Evolutionary conservation across 2,329 filamentous ascomycete genomes (phyloP), one percentile per base, ranked within the genome.

Genomic region (Colletotrichum ledebouriae): DNA sequence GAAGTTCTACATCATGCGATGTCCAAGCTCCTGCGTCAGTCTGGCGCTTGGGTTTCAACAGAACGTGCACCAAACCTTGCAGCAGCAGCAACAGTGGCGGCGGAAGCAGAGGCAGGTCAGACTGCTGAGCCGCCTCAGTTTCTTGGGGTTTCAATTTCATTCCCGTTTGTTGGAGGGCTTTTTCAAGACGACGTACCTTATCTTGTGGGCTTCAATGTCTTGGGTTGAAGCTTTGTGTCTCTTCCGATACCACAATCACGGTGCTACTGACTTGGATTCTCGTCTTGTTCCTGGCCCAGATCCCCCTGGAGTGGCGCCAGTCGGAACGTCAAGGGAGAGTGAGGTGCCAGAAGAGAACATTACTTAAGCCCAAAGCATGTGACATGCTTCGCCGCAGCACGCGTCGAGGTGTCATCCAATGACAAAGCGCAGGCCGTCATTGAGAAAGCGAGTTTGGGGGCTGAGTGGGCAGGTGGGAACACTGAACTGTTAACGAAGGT

Each of bases 31-130:
- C 52, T n/a, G 44, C 37, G 17, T 39, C 25, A 41, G 67, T 67
- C 63, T 67, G 67, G 67, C 56, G 63, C 63, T 69, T 58, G 67
- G 63, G 63, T 61, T 69, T 67, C 63, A 53, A 57, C 42, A 53
- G 63, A 62, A 69, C 57, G 63, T 55, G 67, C 63, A 46, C 63
- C 39, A 67, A 67, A 61, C 63, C 63, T 67, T 69, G 63, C 44
- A 41, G 50, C 42, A 29, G 39, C 55, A 65, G 63, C 39, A 59
- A 39, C 42, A 44, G 52, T 25, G 46, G 42, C 42, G 46, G 47
- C 41, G 25, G 42, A 63, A 39, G 59, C 59, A 58, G 44, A 20
- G 9, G 44, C 17, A 17, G 25, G 25, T 1, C 25, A 5, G 25
- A 25, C 25, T 25, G 42, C 49, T 55, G 56, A 65, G 57, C 56